phyloP scores from a whole-genome alignment of 495 filamentous ascomycete species.

The Trichoderma virens region DNA sequence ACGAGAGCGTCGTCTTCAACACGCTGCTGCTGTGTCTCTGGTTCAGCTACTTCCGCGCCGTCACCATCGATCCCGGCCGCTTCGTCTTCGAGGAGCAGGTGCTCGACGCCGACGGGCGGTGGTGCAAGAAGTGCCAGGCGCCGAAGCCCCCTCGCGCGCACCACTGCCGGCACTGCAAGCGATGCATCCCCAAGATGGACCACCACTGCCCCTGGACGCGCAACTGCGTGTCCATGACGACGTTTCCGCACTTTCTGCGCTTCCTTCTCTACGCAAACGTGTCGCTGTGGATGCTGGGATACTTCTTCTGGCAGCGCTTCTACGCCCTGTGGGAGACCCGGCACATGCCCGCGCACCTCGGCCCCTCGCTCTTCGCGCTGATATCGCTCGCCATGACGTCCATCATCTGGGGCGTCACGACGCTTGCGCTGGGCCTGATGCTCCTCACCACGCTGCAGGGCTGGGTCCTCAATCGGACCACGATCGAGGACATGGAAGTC shows the following conservation, averaged over 20 bases:
- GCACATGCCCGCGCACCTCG: conserved; percentile 72
- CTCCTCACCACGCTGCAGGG: conserved; percentile 38
- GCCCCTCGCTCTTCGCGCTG: conserved; percentile 58
- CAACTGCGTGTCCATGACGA: conserved; percentile 88
- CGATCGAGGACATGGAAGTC: conserved; percentile 91
- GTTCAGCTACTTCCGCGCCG: conserved; percentile 71
- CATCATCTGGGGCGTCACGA: conserved; percentile 50
- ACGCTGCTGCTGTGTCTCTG: conserved; percentile 61
- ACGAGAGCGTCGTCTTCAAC: conserved; percentile 67
- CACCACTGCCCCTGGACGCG: conserved; percentile 96
- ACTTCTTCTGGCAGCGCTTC: conserved; percentile 54
- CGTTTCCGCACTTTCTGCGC: conserved; percentile 83
- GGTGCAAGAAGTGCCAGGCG: conserved; percentile 82
- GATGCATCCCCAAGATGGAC: conserved; percentile 96
- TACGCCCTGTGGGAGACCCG: conserved; percentile 58
- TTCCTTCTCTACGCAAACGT: conserved; percentile 73
- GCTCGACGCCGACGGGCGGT: conserved; percentile 28
- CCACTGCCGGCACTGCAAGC: conserved; percentile 81
- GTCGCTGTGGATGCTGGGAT: conserved; percentile 51
- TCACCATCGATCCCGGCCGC: conserved; percentile 68
- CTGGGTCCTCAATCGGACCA: conserved; percentile 52
- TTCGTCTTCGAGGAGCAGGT: conserved; percentile 31
- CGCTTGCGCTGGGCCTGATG: conserved; percentile 60
- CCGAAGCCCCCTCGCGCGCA: conserved; percentile 83
- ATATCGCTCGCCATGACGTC: conserved; percentile 58